phyloP scores from a whole-genome alignment of 2,329 filamentous ascomycete species.

The Monilinia laxa region DNA sequence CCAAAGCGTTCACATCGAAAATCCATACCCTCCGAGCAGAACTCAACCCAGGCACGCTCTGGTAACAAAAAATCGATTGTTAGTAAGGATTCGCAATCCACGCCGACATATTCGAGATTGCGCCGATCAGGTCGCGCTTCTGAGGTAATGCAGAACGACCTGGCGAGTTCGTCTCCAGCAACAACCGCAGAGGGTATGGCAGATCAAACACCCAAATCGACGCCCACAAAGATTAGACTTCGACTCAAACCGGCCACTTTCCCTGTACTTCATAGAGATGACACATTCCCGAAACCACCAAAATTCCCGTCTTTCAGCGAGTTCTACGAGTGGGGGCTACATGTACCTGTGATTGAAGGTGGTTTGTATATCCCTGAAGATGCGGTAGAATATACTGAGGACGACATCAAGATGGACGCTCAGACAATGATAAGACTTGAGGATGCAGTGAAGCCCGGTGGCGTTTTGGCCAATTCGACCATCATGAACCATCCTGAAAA shows the following conservation, averaged over 20 bases:
- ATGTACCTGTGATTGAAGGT: constrained; percentile 57
- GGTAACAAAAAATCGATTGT: constrained; percentile 29
- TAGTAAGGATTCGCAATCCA: constrained; percentile 31
- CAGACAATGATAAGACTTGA: constrained; percentile 67
- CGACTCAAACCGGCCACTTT: constrained; percentile 50
- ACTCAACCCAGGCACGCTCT: constrained; percentile 32
- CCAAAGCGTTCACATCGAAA: constrained; percentile 38
- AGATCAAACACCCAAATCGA: constrained; percentile 34
- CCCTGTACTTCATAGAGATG: constrained; percentile 50
- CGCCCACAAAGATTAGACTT: constrained; percentile 50
- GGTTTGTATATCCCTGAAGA: constrained; percentile 56
- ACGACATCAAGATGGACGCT: constrained; percentile 67
- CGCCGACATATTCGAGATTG: constrained; percentile 28
- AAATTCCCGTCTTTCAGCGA: constrained; percentile 57
- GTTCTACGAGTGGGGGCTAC: constrained; percentile 53
- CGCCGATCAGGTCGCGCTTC: constrained; percentile 33
- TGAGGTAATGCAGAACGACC: constrained; percentile 31
- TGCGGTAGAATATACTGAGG: constrained; percentile 56
- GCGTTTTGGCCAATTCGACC: constrained; percentile 66
- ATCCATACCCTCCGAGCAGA: constrained; percentile 34
- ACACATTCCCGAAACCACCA: constrained; percentile 53
- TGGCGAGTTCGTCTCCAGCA: constrained; percentile 21
- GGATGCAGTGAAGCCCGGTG: constrained; percentile 70
- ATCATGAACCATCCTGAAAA: constrained; percentile 72
- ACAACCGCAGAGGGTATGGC: constrained; percentile 29